Conservation (phyloP, 1,139 yeast species). For the Lodderomyces margitis region DNA sequence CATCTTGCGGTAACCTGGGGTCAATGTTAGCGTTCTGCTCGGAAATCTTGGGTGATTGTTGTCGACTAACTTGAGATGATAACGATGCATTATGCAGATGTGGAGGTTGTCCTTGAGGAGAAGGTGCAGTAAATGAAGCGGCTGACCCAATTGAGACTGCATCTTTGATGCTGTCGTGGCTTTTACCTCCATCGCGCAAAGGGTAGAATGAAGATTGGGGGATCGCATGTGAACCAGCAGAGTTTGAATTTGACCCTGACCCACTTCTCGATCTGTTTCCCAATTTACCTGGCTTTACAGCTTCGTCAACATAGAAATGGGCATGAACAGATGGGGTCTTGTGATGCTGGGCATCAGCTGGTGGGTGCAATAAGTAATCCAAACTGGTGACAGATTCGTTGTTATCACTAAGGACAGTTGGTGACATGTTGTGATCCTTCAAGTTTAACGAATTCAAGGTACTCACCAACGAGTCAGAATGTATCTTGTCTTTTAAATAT, state of each 20-base stretch:
- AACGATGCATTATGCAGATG: no score
- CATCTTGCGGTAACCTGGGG: constrained; percentile 85
- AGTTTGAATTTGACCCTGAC: constrained; percentile 18
- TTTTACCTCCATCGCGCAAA: constrained; percentile 8
- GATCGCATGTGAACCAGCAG: background rate
- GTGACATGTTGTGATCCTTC: background rate
- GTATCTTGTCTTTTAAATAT: constrained; percentile 28
- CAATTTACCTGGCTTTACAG: constrained; percentile 49
- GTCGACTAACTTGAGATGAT: constrained; percentile 10
- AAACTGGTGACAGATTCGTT: constrained; percentile 17
- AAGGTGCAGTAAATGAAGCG: constrained; percentile 6
- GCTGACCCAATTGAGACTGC: background rate
- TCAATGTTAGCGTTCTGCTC: constrained; percentile 61
- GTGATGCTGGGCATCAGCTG: constrained; percentile 40
- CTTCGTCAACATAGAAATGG: constrained; percentile 74
- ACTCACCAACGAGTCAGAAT: constrained; percentile 4
- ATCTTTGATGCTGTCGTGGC: constrained; percentile 12
- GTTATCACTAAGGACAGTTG: background rate
- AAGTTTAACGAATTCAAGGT: constrained; percentile 3
- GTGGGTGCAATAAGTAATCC: constrained; percentile 32
- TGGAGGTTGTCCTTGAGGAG: constrained; percentile 12
- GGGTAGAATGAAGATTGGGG: background rate
- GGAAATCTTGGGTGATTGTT: constrained; percentile 13
- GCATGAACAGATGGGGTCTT: constrained; percentile 71
- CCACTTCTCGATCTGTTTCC: constrained; percentile 42